A percentile compares a stretch with the other conserved stretches of the same genome.
These are phyloP conservation scores for Cercospora sp. DNA, from an alignment of 2,329 filamentous ascomycete species.

Conservation along the genomic window DNA sequence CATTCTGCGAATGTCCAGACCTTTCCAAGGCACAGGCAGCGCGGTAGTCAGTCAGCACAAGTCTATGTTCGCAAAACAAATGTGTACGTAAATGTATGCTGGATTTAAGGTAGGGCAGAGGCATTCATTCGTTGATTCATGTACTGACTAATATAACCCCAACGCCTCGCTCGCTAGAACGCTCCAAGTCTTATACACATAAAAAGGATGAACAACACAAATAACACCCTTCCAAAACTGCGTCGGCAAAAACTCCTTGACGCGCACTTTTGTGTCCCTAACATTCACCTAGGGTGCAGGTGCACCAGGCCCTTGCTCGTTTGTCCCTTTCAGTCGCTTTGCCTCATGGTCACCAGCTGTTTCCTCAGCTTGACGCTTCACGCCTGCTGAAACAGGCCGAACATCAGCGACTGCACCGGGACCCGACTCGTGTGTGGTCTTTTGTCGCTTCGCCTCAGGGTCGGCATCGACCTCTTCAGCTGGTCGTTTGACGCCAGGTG, in stretches of 20 bases:
- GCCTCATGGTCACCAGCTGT: conserved; percentile 7
- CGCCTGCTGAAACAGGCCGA: conserved; percentile 12
- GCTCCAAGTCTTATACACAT: conserved; percentile 7
- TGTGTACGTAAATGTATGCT: not conserved
- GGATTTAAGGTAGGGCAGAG: not conserved
- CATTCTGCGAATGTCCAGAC: not conserved
- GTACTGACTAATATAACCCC: conserved; percentile 6
- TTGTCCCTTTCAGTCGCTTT: conserved; percentile 15
- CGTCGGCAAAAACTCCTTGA: not conserved
- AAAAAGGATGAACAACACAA: conserved; percentile 9
- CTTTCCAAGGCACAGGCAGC: not conserved
- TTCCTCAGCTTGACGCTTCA: conserved; percentile 18
- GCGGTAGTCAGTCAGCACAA: not conserved
- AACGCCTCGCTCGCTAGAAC: conserved; percentile 23
- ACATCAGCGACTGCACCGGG: not conserved
- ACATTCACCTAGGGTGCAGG: not conserved
- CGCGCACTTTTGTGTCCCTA: not conserved
- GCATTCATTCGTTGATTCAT: conserved; percentile 18
- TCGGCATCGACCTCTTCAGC: conserved; percentile 13
- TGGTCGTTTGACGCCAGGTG: conserved; percentile 18
- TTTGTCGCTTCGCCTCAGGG: conserved; percentile 18
- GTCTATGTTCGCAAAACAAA: not conserved
- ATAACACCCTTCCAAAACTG: not conserved
- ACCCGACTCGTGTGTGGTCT: conserved; percentile 1
- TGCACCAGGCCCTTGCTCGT: not conserved